Conservation (phyloP, 805 yeast species). For the Yarrowia divulgata region DNA sequence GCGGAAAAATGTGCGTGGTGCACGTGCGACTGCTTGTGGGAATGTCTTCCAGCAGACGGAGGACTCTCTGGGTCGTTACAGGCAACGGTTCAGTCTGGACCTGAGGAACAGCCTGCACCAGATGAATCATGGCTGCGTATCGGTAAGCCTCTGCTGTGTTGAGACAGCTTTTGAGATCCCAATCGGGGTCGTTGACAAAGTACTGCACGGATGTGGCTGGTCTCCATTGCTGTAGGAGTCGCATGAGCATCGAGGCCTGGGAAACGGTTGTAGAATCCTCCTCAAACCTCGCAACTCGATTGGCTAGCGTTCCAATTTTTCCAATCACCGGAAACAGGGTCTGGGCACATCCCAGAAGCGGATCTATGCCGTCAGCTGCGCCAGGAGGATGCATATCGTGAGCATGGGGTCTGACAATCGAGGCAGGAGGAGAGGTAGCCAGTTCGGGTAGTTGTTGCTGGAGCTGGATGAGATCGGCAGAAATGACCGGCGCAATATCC, state of each 20-base stretch:
- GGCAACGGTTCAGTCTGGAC: constrained; percentile 63
- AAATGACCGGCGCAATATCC: neutral
- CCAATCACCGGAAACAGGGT: constrained; percentile 70
- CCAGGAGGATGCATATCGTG: constrained; percentile 29
- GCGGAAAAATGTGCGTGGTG: constrained; percentile 69
- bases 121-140: constrained; percentile 62
- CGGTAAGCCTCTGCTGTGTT: constrained; percentile 77
- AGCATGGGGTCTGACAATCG: constrained; percentile 6
- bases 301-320: constrained; percentile 63
- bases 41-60: constrained; percentile 66
- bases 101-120: constrained; percentile 77
- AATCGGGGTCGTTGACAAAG: constrained; percentile 54
- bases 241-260: constrained; percentile 61
- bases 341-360: constrained; percentile 72
- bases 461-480: neutral
- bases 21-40: constrained; percentile 65
- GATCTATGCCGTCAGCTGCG: constrained; percentile 59
- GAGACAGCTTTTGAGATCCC: constrained; percentile 66
- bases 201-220: constrained; percentile 56
- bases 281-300: constrained; percentile 56
- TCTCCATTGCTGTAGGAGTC: constrained; percentile 63
- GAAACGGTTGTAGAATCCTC: constrained; percentile 58
- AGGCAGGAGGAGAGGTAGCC: neutral
- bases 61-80: constrained; percentile 64
- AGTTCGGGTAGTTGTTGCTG: constrained; percentile 11